Percentiles rank a stretch among this genome's conserved stretches.
These are phyloP conservation scores for Fusarium anthophilum DNA, from an alignment of 2,329 filamentous ascomycete species.

Conservation along the genomic window DNA sequence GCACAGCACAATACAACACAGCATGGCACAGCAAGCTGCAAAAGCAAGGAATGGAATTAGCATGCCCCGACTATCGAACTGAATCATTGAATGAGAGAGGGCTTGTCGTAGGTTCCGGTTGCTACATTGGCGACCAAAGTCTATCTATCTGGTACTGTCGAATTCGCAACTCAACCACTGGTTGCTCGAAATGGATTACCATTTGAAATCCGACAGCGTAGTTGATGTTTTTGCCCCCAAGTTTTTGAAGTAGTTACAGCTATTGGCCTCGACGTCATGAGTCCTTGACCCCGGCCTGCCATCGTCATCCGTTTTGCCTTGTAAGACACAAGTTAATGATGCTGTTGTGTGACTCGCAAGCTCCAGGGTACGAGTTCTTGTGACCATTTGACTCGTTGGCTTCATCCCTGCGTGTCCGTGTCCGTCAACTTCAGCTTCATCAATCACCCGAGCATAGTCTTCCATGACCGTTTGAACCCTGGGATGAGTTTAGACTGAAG, in stretches of 20 bases:
- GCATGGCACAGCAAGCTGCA: background rate
- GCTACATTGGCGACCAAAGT: conserved; percentile 10
- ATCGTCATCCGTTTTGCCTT: conserved; percentile 31
- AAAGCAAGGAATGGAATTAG: background rate
- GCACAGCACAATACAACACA: background rate
- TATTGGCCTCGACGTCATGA: conserved; percentile 21
- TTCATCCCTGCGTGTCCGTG: background rate
- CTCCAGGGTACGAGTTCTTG: background rate
- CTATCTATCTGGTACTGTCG: background rate
- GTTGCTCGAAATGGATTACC: background rate
- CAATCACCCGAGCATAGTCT: background rate
- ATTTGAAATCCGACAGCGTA: background rate
- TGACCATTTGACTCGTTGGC: background rate
- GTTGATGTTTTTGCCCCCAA: background rate
- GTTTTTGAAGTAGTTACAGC: background rate
- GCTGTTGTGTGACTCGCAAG: conserved; percentile 4
- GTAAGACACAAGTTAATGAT: background rate
- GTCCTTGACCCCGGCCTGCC: conserved; percentile 11
- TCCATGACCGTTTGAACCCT: conserved; percentile 3
- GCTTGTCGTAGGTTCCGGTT: background rate
- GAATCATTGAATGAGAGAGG: background rate
- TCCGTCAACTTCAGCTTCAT: too few species aligned
- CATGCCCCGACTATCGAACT: background rate
- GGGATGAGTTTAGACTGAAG: background rate
- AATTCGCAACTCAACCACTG: background rate